Base-by-base conservation (phyloP, 306 rosid species). In the Dryas alaskensis region DNA sequence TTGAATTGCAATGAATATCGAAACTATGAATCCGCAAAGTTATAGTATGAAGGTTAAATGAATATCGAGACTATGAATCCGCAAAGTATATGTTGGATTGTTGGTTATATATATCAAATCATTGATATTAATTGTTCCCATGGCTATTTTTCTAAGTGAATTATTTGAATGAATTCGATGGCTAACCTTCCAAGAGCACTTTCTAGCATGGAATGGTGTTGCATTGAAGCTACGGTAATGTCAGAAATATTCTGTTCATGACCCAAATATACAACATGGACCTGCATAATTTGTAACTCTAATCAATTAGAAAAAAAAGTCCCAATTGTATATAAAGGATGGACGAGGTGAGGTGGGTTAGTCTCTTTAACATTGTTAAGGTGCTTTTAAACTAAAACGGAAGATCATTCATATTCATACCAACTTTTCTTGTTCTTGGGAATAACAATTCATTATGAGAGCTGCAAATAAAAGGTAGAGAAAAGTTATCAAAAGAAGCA, bases 181-280 rank as follows among this genome's bases (percentile, higher is more conserved):
- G 22, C 22, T 22, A 7, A 42, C 65, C 78, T 64, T 74, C 65
- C 72, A 39, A 74, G 55, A 64, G 54, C 44, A 46, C 71, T 64
- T 51, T 74, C 55, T 1, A 43, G 72, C 52, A 63, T 22, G 45
- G 78, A 43, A 49, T 70, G 74, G 42, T 16, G 63, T 22, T 22
- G 22, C 22, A 22, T 22, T 22, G 22, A 22, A 22, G 22, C 22
- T 22, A 22, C 22, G 22, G 48, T 64, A 16, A 42, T 64, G 65
- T 45, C 17, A 16, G 50, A 13, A 40, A 3, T 70, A n/a, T 4
- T 39, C 40, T 14, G 40, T 4, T 70, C 63, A 54, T 16, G 63
- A 63, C 49, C 8, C 74, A 40, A 48, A 70, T 40, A 64, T 51
- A 17, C 58, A 27, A 59, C 45, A 53, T 74, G 42, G 57, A 63